These are phyloP conservation scores for Gloeostereum incarnatum DNA, from an alignment of 768 basidiomycete species.

Conservation along the genomic window DNA sequence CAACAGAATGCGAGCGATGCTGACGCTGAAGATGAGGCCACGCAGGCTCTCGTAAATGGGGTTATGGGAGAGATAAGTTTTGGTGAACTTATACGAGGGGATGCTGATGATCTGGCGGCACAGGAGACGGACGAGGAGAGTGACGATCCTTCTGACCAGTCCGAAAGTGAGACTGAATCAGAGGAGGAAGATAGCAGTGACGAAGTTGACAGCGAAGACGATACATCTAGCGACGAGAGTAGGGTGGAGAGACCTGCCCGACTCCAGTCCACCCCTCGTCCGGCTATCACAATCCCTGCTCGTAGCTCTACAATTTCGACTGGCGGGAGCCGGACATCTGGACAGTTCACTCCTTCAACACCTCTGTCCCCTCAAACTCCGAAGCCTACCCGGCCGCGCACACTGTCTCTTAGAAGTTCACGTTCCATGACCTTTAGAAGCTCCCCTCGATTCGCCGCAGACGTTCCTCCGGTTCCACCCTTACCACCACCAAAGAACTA, in stretches of 20 bases:
- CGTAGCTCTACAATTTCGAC: neutral
- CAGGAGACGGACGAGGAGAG: constrained; percentile 53
- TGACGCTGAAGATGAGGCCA: constrained; percentile 77
- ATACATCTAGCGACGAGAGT: constrained; percentile 1
- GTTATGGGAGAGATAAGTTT: constrained; percentile 79
- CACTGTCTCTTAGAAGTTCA: constrained; percentile 36
- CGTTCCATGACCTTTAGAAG: constrained; percentile 33
- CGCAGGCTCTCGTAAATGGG: constrained; percentile 68
- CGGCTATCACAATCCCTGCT: neutral
- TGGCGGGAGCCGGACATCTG: neutral
- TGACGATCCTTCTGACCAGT: constrained; percentile 31
- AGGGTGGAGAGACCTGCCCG: constrained; percentile 5
- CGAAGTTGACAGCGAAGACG: constrained; percentile 7
- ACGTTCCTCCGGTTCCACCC: constrained; percentile 26
- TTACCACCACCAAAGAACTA: constrained; percentile 17
- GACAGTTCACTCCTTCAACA: constrained; percentile 1
- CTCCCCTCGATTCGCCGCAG: constrained; percentile 22
- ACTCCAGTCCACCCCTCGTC: constrained; percentile 7
- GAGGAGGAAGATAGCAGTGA: constrained; percentile 19
- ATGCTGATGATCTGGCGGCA: constrained; percentile 74
- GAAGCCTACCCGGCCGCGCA: constrained; percentile 14
- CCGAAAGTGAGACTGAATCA: constrained; percentile 30
- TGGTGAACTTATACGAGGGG: constrained; percentile 67
- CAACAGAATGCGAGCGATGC: constrained; percentile 38
- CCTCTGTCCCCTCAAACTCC: constrained; percentile 6